Evolutionary conservation across 768 basidiomycete species (phyloP), one percentile per base, ranked within the genome.

Genomic region (Boletus vinaceobasis): DNA sequence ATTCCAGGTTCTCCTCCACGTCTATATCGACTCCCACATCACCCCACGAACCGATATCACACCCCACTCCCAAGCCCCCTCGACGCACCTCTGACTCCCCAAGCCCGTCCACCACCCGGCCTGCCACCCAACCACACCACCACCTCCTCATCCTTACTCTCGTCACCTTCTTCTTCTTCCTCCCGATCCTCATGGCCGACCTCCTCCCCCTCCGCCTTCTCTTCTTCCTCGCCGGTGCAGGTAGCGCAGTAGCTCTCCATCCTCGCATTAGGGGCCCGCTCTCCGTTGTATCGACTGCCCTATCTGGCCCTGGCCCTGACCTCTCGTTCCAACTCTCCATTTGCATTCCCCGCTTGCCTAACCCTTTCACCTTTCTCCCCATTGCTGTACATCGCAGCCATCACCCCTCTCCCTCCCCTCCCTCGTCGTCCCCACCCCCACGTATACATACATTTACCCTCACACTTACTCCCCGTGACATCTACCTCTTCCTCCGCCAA

Each of bases 191-290:
- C 4, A 75, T 55, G 53, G 29, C 52, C 11, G 58, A 80, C 0
- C 32, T 63, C 8, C 79, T 86, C 57, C 81, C 83, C 2, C 64
- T 80, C 5, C 78, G 81, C 17, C 56, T 74, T 7, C 67, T 78
- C 1, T 76, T 74, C 44, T 77, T 86, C 43, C 26, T 68, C 7
- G 54, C 48, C 0, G 66, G 66, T 0, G 49, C 55, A 10, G 64
- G 64, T 7, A 43, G 48, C 9, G 57, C 64, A 8, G 19, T 42
- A 1, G 55, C 49, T 0, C 51, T 65, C 35, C 65, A 60, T n/a
- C 65, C 65, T 4, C 10, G 33, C 11, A 17, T 56, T 29, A 44
- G 21, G 9, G 36, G 31, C 9, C 38, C 50, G 0, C 36, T 65
- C 3, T 53, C 63, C 5, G 4, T 14, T 15, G 2, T 46, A n/a